phyloP scores from a whole-genome alignment of 345 rosid genomes.

The Reutealis trisperma region DNA sequence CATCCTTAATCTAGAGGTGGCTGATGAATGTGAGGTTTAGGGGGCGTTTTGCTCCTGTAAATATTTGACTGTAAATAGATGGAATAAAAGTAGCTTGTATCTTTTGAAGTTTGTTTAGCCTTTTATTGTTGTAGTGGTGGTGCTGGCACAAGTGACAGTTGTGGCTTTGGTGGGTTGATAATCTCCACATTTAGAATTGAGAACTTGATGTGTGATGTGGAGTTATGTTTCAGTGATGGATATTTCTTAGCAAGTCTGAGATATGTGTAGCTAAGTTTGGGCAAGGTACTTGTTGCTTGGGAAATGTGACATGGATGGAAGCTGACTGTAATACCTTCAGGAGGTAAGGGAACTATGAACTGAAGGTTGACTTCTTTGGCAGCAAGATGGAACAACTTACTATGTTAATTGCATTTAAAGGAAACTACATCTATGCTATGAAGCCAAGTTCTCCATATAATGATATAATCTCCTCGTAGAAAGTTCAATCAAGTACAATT shows the following conservation, averaged over 20 bases:
- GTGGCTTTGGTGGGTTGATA: conserved; percentile 39
- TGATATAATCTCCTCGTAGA: conserved; percentile 7
- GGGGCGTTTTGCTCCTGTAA: conserved; percentile 49
- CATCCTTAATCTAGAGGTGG: conserved; percentile 81
- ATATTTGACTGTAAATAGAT: conserved; percentile 62
- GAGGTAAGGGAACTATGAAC: conserved; percentile 20
- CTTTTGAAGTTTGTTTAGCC: conserved; percentile 36
- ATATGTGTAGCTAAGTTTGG: conserved; percentile 4
- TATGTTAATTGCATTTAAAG: neutral
- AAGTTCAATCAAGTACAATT: conserved; percentile 10
- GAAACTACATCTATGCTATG: neutral
- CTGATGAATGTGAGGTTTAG: conserved; percentile 49
- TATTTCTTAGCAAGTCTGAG: conserved; percentile 23
- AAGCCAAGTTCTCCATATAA: conserved; percentile 9
- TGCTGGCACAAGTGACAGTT: conserved; percentile 25
- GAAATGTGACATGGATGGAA: conserved; percentile 22
- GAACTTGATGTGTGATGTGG: conserved; percentile 19
- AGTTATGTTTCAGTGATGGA: conserved; percentile 18
- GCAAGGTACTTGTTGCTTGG: conserved; percentile 16
- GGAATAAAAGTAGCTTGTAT: conserved; percentile 47
- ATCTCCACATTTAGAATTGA: conserved; percentile 30
- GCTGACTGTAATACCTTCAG: conserved; percentile 13
- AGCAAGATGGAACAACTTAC: conserved; percentile 16
- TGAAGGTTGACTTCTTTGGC: conserved; percentile 12
- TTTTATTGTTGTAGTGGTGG: conserved; percentile 21